phyloP scores from a whole-genome alignment of 2,329 filamentous ascomycete genomes.

The Clonostachys sp. region DNA sequence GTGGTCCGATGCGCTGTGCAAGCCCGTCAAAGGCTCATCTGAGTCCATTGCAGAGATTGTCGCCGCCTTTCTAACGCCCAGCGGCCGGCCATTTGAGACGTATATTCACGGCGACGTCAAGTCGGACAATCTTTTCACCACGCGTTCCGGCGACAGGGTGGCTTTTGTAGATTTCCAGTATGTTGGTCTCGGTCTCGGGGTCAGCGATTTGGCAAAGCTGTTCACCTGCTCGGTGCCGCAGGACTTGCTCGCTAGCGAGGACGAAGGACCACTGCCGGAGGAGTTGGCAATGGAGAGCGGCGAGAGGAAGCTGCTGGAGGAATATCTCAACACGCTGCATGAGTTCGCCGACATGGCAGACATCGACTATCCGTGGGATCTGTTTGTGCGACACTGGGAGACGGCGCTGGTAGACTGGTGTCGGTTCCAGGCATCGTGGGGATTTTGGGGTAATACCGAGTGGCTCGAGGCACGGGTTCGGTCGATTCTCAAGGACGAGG shows the following conservation, averaged over 20 bases:
- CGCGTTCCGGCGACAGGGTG: constrained; percentile 36
- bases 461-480: constrained; percentile 53
- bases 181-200: constrained; percentile 57
- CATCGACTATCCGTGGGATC: constrained; percentile 44
- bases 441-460: constrained; percentile 55
- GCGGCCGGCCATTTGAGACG: constrained; percentile 41
- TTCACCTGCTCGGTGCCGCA: constrained; percentile 58
- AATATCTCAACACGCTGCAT: constrained; percentile 36
- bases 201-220: constrained; percentile 62
- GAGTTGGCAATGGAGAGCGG: constrained; percentile 42
- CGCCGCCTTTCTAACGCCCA: constrained; percentile 43
- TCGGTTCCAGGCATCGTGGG: constrained; percentile 55
- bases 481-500: constrained; percentile 36
- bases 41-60: constrained; percentile 45
- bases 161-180: constrained; percentile 71
- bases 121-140: constrained; percentile 63
- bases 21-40: constrained; percentile 8
- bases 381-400: constrained; percentile 59
- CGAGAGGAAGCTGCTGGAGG: constrained; percentile 44
- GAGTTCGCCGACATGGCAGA: neutral
- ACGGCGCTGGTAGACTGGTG: constrained; percentile 65
- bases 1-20: constrained; percentile 49
- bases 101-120: constrained; percentile 67
- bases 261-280: constrained; percentile 17
- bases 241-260: neutral